These are phyloP conservation scores for Naganishia sp. DNA, from an alignment of 1,284 basidiomycete species.

Conservation along the genomic window DNA sequence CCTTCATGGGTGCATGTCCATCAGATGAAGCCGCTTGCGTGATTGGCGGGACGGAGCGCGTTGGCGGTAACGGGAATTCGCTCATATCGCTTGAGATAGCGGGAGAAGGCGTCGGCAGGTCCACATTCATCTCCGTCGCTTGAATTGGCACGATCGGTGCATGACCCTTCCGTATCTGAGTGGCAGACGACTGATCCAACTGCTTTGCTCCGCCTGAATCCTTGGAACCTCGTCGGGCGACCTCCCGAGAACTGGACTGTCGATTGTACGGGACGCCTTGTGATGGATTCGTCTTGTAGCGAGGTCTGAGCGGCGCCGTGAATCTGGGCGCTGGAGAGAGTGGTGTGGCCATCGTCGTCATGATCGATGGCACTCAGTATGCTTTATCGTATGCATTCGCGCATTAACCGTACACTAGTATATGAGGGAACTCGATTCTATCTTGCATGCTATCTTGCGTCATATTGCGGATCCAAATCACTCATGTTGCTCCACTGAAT, in stretches of 20 bases:
- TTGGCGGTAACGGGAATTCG: constrained; percentile 18
- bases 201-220: not conserved
- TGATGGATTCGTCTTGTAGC: constrained; percentile 16
- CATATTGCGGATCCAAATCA: not conserved
- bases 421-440: not conserved
- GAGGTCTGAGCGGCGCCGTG: not conserved
- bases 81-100: constrained; percentile 9
- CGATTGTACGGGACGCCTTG: not conserved
- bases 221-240: not conserved
- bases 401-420: not conserved
- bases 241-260: not conserved
- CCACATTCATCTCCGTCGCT: not conserved
- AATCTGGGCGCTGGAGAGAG: constrained; percentile 19
- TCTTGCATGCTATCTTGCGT: too few species aligned
- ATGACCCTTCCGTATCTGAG: not conserved
- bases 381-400: not conserved
- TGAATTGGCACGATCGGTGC: not conserved
- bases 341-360: constrained; percentile 8
- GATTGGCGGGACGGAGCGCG: not conserved
- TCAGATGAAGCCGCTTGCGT: not conserved
- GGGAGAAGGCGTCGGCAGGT: constrained; percentile 8
- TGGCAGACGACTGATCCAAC: not conserved
- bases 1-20: not conserved
- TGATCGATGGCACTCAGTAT: too few species aligned
- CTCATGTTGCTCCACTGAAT: too few species aligned